These are phyloP conservation scores for Inga laurina DNA, from an alignment of 306 rosid species.

Conservation along the genomic window DNA sequence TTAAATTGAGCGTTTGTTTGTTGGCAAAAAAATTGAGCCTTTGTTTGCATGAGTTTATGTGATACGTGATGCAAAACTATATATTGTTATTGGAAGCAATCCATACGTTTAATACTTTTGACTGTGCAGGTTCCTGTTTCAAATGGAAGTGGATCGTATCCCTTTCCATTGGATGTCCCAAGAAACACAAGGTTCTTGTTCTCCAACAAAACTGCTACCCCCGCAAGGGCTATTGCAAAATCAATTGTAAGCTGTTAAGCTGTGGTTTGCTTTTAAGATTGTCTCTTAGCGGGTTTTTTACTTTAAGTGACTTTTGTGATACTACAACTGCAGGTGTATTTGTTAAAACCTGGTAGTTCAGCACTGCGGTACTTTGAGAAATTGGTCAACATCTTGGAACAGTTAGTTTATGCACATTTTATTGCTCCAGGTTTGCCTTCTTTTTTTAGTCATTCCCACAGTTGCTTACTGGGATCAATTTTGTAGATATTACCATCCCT, in stretches of 20 bases:
- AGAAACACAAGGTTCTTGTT: slow-evolving; percentile 95
- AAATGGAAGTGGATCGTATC: slow-evolving; percentile 96
- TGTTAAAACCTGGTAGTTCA: slow-evolving; percentile 80
- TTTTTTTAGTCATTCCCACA: slow-evolving; percentile 26
- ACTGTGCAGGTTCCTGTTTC: slow-evolving; percentile 88
- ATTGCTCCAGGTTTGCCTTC: neutral
- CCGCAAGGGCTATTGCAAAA: slow-evolving; percentile 89
- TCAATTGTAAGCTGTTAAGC: slow-evolving; percentile 70
- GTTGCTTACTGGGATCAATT: slow-evolving; percentile 26
- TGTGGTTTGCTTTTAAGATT: slow-evolving; percentile 14
- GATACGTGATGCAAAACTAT: slow-evolving; percentile 10
- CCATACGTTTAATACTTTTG: slow-evolving; percentile 27
- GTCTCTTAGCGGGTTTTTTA: slow-evolving; percentile 29
- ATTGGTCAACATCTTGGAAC: slow-evolving; percentile 97
- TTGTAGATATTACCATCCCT: slow-evolving; percentile 94
- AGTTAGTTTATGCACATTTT: slow-evolving; percentile 70
- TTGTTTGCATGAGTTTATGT: slow-evolving; percentile 13
- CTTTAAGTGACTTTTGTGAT: slow-evolving; percentile 28
- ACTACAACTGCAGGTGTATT: slow-evolving; percentile 73
- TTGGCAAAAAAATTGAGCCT: slow-evolving; percentile 2
- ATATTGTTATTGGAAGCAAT: neutral
- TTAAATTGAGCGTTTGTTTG: slow-evolving; percentile 27
- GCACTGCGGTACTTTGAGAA: slow-evolving; percentile 76
- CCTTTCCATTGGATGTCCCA: slow-evolving; percentile 91
- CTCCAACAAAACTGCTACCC: slow-evolving; percentile 80